Base-by-base conservation (phyloP, 768 basidiomycete genomes). In the Termitomyces sp. region DNA sequence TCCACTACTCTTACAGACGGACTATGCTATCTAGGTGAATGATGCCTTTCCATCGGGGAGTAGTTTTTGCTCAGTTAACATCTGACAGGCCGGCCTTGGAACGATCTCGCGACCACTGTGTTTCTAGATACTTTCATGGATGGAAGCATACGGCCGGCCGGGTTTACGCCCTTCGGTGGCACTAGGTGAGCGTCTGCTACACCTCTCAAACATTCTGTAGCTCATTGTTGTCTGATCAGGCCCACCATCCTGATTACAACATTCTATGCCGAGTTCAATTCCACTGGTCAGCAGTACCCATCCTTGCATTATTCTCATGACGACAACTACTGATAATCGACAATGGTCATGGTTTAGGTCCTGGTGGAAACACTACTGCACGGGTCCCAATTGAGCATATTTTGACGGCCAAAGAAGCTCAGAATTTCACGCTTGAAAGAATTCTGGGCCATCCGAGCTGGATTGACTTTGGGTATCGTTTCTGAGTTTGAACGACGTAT, bases 71-170 rank as follows among this genome's bases (percentile, higher is more conserved):
- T 14, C 17, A 34, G 63, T 65, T 12, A n/a, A 17, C 6, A 2
- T 46, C 9, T 44, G 35, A 21, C 50, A 71, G 73, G 74, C 5
- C 77, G 85, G 2, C 84, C 85, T 0, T 87, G 85, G 85, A 85
- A 84, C 62, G 74, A 79, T 49, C 66, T 80, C 7, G 79, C 83
- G 0, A 74, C 75, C 0, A 77, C 81, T 0, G 77, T 86, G 1
- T 86, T 70, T 56, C 65, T 85, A 8, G 68, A 66, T 5, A 83
- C 77, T 0, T 77, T 74, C 49, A 86, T 86, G 83, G 83, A 86
- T 51, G 70, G 77, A 12, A 81, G 75, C 58, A 74, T 85, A 34
- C 46, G 69, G 7, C 74, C 82, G 1, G 72, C 62, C 10, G 83
- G 83, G 8, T 85, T 77, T 70, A 77, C 65, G 1, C 71, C 80